Evolutionary conservation across 116 monocot genomes (phyloP).

Genomic region (Zostera marina): DNA sequence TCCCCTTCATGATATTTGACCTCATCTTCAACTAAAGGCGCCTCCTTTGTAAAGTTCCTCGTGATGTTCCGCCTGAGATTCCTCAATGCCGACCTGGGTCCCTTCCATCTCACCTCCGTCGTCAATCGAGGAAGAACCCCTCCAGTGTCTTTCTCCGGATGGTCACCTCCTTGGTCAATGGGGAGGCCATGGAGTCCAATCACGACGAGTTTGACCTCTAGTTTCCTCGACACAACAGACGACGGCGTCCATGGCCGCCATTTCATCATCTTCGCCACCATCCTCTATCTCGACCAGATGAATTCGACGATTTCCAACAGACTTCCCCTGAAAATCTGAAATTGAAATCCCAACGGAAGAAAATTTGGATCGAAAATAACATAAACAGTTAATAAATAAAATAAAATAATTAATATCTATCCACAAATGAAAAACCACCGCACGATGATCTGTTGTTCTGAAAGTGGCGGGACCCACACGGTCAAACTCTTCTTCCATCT

Average conservation of each 20-base stretch:
- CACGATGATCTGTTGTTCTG: no score
- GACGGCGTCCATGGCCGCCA: constrained; percentile 55
- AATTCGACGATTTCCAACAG: neutral
- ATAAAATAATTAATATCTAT: no score
- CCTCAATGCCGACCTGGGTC: constrained; percentile 35
- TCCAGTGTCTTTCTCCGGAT: neutral
- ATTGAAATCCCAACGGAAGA: neutral
- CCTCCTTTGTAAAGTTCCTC: constrained; percentile 51
- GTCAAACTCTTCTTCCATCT: neutral
- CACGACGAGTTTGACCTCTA: constrained; percentile 44
- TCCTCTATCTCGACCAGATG: neutral
- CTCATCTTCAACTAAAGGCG: constrained; percentile 5
- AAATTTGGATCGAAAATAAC: neutral
- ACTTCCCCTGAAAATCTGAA: neutral
- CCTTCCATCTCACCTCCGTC: constrained; percentile 61
- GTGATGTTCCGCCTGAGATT: constrained; percentile 30
- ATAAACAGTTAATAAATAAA: no score
- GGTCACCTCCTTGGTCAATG: neutral
- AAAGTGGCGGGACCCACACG: no score
- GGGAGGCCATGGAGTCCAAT: constrained; percentile 11
- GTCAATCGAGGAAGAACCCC: neutral
- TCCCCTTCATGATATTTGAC: no score
- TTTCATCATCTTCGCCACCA: constrained; percentile 7
- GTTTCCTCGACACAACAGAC: constrained; percentile 26
- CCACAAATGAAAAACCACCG: no score